Evolutionary conservation across 73 alveolate genomes (phyloP), one percentile per base, ranked within the genome.

Genomic region (Strombidium stylifer): DNA sequence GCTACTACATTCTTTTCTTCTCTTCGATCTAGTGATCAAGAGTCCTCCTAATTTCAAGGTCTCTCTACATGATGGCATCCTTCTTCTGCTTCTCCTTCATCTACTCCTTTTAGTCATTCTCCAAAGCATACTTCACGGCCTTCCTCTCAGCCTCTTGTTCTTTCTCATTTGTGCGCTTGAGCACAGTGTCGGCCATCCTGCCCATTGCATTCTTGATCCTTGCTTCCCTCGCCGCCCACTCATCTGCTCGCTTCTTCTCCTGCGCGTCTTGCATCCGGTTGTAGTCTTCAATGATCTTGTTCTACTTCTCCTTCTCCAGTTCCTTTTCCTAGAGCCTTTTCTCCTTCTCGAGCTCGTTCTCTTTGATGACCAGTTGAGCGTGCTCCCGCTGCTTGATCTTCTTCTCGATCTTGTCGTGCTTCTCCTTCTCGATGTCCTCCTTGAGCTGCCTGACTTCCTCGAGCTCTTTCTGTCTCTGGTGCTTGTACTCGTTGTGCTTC

Each of bases 161-260:
- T 2, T 18, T 2, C 31, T 60, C 61, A n/a, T 60, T 46, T 41
- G 37, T 5, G 31, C 42, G 37, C 48, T 60, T 60, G 2, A 60
- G 20, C 12, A 60, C 74, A 40, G 58, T 60, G 28, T 60, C 37
- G 5, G 74, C 74, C 74, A 60, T 37, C 27, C 58, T 40, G 28
- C 41, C 41, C 59, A 60, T 40, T 3, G 58, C 46, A 23, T 60
- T 4, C 31, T 40, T 53, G 10, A 60, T 60, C 25, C 42, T 60
- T 49, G 23, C 24, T 23, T 60, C 74, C 41, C 74, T 37, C 5
- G 10, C 18, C 3, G 37, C 31, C 74, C 74, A 60, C 19, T 39
- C 59, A 20, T 60, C 42, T 32, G 35, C 35, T 23, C 74, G 35
- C 23, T 60, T 60, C 46, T 48, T 60, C 26, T 60, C 74, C 34